Conservation (phyloP, 441 rosid genomes). For the Populus hybrid region DNA sequence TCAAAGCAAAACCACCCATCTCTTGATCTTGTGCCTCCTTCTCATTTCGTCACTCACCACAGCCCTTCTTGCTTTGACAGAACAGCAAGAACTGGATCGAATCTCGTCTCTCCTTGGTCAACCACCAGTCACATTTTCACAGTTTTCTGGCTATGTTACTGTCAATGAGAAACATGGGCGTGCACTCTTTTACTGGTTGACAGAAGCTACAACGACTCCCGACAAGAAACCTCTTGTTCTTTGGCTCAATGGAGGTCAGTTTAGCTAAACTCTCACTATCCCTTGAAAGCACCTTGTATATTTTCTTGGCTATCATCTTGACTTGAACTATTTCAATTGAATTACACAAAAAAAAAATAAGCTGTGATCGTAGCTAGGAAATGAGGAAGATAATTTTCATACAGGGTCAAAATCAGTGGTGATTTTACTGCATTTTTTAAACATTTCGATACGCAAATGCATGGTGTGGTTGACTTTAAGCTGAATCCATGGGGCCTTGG, state of each 20-base stretch:
- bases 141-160: conserved; percentile 74
- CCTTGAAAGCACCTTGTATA: not conserved
- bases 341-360: no score
- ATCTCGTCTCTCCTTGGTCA: conserved; percentile 80
- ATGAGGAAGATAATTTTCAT: no score
- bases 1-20: conserved; percentile 1
- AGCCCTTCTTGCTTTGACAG: conserved; percentile 19
- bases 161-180: conserved; percentile 63
- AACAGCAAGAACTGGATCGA: conserved; percentile 61
- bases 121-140: conserved; percentile 64
- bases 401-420: no score
- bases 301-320: not conserved
- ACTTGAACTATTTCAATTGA: not conserved
- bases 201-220: conserved; percentile 57
- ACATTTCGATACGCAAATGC: not conserved
- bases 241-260: conserved; percentile 92
- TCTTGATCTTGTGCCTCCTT: conserved; percentile 17
- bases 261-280: not conserved
- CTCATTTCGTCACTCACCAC: conserved; percentile 1
- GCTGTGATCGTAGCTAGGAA: not conserved
- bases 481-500: not conserved
- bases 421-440: no score
- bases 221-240: conserved; percentile 72
- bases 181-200: conserved; percentile 85
- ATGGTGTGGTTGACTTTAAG: not conserved